Percentiles rank a stretch among this genome's conserved stretches.
phyloP scores from a whole-genome alignment of 768 basidiomycete species.

The Podaxis carcinomalis region DNA sequence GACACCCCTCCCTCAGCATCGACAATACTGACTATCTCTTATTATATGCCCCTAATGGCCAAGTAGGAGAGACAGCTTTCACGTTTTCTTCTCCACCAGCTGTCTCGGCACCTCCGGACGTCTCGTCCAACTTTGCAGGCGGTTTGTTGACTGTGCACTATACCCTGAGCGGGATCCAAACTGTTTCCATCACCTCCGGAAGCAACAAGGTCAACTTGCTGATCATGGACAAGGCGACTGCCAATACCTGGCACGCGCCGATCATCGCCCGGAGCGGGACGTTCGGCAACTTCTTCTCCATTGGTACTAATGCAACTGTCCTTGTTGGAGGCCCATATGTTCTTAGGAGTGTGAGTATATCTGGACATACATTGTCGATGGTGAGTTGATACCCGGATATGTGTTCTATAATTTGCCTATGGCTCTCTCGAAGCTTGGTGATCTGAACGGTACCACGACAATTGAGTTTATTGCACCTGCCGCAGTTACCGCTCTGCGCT shows the following conservation, averaged over 20 bases:
- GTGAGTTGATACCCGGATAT: constrained; percentile 11
- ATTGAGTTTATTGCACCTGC: constrained; percentile 40
- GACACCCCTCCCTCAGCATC: constrained; percentile 62
- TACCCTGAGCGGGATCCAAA: constrained; percentile 34
- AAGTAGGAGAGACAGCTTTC: constrained; percentile 49
- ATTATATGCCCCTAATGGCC: constrained; percentile 49
- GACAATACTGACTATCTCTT: constrained; percentile 60
- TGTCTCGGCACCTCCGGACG: constrained; percentile 24
- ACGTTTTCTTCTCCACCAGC: constrained; percentile 19
- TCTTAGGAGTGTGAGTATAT: constrained; percentile 50
- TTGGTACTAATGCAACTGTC: constrained; percentile 67
- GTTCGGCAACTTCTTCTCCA: constrained; percentile 61
- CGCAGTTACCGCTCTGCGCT: constrained; percentile 28
- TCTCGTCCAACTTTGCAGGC: constrained; percentile 28
- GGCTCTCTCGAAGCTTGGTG: constrained; percentile 34
- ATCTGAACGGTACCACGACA: constrained; percentile 43
- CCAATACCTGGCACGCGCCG: constrained; percentile 74
- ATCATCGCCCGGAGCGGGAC: constrained; percentile 43
- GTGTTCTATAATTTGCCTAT: background rate
- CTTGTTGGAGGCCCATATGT: constrained; percentile 68
- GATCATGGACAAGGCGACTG: constrained; percentile 61
- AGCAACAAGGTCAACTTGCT: constrained; percentile 41
- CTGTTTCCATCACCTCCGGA: constrained; percentile 24
- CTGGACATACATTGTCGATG: constrained; percentile 49
- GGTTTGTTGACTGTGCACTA: constrained; percentile 37